phyloP scores from a whole-genome alignment of 2,329 filamentous ascomycete genomes.

The Chalaropsis thielavioides region DNA sequence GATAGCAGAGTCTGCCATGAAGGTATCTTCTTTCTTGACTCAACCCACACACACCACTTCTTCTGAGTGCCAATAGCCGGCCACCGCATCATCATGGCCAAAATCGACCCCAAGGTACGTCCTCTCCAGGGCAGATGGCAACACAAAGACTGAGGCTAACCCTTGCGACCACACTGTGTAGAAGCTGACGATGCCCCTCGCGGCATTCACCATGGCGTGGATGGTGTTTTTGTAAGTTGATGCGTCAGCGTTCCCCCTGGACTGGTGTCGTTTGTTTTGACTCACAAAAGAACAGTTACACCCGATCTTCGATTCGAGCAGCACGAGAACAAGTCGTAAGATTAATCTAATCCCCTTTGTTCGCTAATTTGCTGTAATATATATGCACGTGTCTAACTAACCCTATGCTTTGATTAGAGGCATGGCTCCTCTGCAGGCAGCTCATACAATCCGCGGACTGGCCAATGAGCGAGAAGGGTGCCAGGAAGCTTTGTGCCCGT shows the following conservation, averaged over 20 bases:
- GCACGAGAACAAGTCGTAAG: constrained; percentile 27
- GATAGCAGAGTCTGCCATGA: not conserved
- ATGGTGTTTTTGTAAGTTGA: constrained; percentile 33
- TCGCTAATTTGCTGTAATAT: not conserved
- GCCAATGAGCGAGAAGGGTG: not conserved
- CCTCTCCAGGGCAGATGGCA: not conserved
- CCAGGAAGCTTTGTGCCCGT: too few relatives aligned
- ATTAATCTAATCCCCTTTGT: not conserved
- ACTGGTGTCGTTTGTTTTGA: not conserved
- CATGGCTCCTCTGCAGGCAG: not conserved
- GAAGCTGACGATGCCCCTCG: constrained; percentile 33
- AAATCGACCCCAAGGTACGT: constrained; percentile 18
- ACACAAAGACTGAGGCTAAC: not conserved
- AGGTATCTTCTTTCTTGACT: not conserved
- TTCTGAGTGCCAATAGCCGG: not conserved
- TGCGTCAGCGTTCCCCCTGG: not conserved
- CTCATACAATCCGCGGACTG: constrained; percentile 11
- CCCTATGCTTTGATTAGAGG: constrained; percentile 2
- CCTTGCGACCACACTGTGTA: constrained; percentile 13
- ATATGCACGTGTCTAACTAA: constrained; percentile 8
- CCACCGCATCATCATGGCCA: constrained; percentile 12
- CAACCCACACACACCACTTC: not conserved
- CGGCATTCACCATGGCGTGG: constrained; percentile 40
- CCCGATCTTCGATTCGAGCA: constrained; percentile 29
- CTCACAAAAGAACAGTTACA: constrained; percentile 24